A percentile compares a stretch with the other conserved stretches of the same genome.
These are phyloP conservation scores for Suillus clintonianus DNA, from an alignment of 768 basidiomycete genomes.

Conservation along the genomic window DNA sequence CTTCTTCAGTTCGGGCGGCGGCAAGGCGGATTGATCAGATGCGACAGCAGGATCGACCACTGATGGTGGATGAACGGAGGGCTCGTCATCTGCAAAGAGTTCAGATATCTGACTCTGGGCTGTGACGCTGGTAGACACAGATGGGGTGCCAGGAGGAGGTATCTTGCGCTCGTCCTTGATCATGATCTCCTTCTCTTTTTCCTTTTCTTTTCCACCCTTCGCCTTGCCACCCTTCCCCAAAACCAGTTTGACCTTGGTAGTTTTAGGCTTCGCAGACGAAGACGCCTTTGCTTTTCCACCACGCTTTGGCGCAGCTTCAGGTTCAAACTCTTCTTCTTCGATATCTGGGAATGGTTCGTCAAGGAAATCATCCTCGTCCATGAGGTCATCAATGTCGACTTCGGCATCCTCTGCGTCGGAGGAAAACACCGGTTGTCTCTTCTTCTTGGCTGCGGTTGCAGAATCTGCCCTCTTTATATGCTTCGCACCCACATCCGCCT, in stretches of 20 bases:
- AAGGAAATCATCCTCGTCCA: slow-evolving; percentile 25
- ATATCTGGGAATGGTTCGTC: slow-evolving; percentile 26
- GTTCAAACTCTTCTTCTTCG: slow-evolving; percentile 29
- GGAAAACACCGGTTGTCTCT: slow-evolving; percentile 22
- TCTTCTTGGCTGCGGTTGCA: slow-evolving; percentile 19
- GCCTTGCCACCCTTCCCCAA: slow-evolving; percentile 24
- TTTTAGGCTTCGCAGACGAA: slow-evolving; percentile 24
- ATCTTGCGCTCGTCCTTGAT: slow-evolving; percentile 46
- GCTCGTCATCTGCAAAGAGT: slow-evolving; percentile 34
- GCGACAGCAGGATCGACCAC: slow-evolving; percentile 18
- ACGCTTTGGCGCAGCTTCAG: slow-evolving; percentile 22
- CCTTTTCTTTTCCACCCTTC: slow-evolving; percentile 34
- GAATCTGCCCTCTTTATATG: slow-evolving; percentile 18
- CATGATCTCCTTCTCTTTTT: slow-evolving; percentile 36
- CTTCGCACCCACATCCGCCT: slow-evolving; percentile 10
- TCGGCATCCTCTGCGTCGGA: slow-evolving; percentile 33
- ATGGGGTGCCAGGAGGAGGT: slow-evolving; percentile 16
- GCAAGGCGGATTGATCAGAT: slow-evolving; percentile 24
- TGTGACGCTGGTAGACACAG: slow-evolving; percentile 32
- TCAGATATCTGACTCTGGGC: slow-evolving; percentile 31
- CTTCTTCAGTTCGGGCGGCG: slow-evolving; percentile 45
- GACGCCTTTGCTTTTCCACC: slow-evolving; percentile 23
- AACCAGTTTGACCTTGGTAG: slow-evolving; percentile 20
- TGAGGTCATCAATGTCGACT: slow-evolving; percentile 23
- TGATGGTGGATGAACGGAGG: neutral